Evolutionary conservation across 2,329 filamentous ascomycete species (phyloP).

Genomic region (Ophiobolus disseminans): DNA sequence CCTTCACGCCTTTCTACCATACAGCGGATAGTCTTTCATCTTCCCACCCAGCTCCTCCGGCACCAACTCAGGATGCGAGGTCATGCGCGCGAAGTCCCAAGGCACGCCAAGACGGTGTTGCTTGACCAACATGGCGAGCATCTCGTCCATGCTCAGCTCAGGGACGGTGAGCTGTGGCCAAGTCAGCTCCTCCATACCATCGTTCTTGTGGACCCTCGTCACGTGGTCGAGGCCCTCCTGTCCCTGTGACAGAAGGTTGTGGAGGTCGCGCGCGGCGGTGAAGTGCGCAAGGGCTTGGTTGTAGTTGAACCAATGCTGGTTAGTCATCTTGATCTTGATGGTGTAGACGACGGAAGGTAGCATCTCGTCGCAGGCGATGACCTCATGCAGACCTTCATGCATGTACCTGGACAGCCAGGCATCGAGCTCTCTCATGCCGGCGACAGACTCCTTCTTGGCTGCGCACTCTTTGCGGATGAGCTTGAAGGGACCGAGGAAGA

Average conservation of each 20-base stretch:
- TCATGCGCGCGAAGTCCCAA: not conserved
- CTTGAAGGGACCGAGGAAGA: conserved; percentile 19
- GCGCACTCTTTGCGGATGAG: conserved; percentile 9
- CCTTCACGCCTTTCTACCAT: not conserved
- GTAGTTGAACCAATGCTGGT: conserved; percentile 17
- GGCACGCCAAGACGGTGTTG: not conserved
- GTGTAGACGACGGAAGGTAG: conserved; percentile 18
- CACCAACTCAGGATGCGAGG: not conserved
- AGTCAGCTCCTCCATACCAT: not conserved
- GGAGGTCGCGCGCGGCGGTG: conserved; percentile 9
- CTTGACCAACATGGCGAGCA: not conserved
- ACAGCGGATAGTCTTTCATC: not conserved
- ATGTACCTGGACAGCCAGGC: conserved; percentile 16
- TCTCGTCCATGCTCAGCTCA: not conserved
- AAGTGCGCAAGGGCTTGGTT: conserved; percentile 14
- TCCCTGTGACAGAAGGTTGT: conserved; percentile 12
- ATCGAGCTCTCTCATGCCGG: not conserved
- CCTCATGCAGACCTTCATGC: conserved; percentile 7
- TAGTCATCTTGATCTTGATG: conserved; percentile 19
- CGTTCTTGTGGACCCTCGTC: not conserved
- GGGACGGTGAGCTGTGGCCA: not conserved
- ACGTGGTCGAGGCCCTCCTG: conserved; percentile 14
- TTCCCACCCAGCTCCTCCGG: not conserved
- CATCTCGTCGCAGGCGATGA: conserved; percentile 11
- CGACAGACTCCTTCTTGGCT: not conserved